A percentile compares a stretch with the other conserved stretches of the same genome.
These are phyloP conservation scores for Epichloe glyceriae DNA, from an alignment of 2,329 filamentous ascomycete species.

Conservation along the genomic window DNA sequence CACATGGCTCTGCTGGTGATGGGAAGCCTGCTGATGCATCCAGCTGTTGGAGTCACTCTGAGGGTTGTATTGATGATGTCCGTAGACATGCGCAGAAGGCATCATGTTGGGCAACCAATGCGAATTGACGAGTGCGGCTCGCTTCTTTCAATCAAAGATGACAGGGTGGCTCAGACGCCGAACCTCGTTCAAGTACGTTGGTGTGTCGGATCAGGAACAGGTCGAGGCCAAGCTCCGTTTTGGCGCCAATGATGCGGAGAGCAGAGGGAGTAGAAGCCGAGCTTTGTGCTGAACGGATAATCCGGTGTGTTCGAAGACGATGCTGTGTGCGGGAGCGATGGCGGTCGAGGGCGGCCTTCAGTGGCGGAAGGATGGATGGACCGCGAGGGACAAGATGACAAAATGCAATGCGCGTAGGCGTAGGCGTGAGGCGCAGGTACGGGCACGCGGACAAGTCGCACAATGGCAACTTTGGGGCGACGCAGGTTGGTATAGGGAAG, in stretches of 20 bases:
- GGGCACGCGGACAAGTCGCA: neutral
- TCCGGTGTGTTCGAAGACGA: too few species aligned
- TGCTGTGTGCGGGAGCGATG: neutral
- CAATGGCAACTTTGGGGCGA: neutral
- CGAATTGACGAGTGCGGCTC: neutral
- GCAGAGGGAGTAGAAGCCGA: too few species aligned
- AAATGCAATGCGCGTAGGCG: neutral
- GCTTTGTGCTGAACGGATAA: too few species aligned
- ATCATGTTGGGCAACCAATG: conserved; percentile 36
- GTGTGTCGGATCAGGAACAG: too few species aligned
- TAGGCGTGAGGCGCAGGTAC: neutral
- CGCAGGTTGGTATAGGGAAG: neutral
- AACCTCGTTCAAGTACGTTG: too few species aligned
- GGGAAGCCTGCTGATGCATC: conserved; percentile 53
- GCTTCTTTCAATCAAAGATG: too few species aligned
- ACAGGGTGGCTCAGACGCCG: too few species aligned
- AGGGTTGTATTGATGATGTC: conserved; percentile 52
- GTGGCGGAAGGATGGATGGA: neutral
- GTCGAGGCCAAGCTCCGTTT: too few species aligned
- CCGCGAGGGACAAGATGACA: neutral
- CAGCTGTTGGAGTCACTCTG: conserved; percentile 49
- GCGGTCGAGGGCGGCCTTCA: neutral
- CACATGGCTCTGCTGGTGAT: conserved; percentile 46
- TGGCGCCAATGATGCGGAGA: too few species aligned
- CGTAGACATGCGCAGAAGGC: conserved; percentile 51